Percentiles rank a stretch among this genome's conserved stretches.
Conservation (phyloP, 805 yeast species). For the Saccharomyces mikatae region DNA sequence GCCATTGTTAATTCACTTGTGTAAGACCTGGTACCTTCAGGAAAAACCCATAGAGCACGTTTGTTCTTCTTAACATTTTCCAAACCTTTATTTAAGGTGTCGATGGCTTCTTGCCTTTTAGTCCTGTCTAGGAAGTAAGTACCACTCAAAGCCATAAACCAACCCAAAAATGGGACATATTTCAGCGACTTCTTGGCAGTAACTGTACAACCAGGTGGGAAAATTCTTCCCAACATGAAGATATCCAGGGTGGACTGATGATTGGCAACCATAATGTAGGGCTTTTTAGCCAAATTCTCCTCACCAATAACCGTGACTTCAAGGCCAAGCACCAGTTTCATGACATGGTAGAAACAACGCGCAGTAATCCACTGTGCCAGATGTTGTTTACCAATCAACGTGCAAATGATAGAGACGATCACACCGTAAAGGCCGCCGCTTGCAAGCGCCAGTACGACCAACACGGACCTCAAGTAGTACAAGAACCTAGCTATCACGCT, state of each 20-base stretch:
- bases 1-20: slow-evolving; percentile 57
- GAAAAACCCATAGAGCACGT: slow-evolving; percentile 82
- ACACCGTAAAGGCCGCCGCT: slow-evolving; percentile 71
- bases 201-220: slow-evolving; percentile 83
- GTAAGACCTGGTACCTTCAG: slow-evolving; percentile 95
- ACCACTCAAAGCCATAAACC: slow-evolving; percentile 92
- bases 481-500: slow-evolving; percentile 32
- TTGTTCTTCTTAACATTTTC: slow-evolving; percentile 49
- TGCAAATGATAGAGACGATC: slow-evolving; percentile 57
- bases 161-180: slow-evolving; percentile 84
- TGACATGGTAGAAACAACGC: slow-evolving; percentile 59
- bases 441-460: slow-evolving; percentile 46
- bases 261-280: slow-evolving; percentile 76
- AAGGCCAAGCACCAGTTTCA: slow-evolving; percentile 59
- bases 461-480: slow-evolving; percentile 47
- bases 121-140: slow-evolving; percentile 85
- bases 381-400: slow-evolving; percentile 64
- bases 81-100: slow-evolving; percentile 65
- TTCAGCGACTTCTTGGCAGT: slow-evolving; percentile 84
- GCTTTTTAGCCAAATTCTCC: slow-evolving; percentile 47
- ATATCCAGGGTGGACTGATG: slow-evolving; percentile 90
- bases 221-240: slow-evolving; percentile 67
- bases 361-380: slow-evolving; percentile 89
- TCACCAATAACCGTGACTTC: slow-evolving; percentile 63
- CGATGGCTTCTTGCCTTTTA: slow-evolving; percentile 65